A percentile compares a stretch with the other conserved stretches of the same genome.
Evolutionary conservation across 306 rosid species (phyloP).

Genomic region (Sindora glabra): DNA sequence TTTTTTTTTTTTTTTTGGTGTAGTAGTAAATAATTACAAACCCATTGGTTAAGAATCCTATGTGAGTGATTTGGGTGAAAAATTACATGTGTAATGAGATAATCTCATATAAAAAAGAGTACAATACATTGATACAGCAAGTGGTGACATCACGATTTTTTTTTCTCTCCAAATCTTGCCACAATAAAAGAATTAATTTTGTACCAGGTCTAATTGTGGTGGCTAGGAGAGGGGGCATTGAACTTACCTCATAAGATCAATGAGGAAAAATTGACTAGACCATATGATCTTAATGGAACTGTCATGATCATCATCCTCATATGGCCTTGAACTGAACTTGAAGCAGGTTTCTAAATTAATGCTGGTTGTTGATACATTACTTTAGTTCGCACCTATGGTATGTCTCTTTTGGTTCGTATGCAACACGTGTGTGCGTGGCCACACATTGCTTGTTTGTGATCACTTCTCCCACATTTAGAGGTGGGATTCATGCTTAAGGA

Average conservation of each 20-base stretch:
- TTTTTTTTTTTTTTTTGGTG: no score
- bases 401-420: conserved; percentile 20
- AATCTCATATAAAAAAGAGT: no score
- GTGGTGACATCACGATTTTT: neutral
- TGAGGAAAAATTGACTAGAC: conserved; percentile 27
- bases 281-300: conserved; percentile 22
- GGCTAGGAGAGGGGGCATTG: conserved; percentile 11
- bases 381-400: conserved; percentile 3
- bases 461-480: conserved; percentile 27
- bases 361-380: neutral
- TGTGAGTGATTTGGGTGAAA: no score
- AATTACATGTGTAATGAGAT: no score
- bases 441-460: conserved; percentile 12
- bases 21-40: no score
- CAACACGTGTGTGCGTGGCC: conserved; percentile 18
- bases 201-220: conserved; percentile 9
- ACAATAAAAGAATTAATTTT: conserved; percentile 1
- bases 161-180: conserved; percentile 15
- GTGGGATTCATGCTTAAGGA: conserved; percentile 20
- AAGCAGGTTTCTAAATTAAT: conserved; percentile 13
- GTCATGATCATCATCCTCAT: conserved; percentile 25
- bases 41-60: no score
- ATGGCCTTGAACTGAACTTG: conserved; percentile 11
- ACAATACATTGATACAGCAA: conserved; percentile 2
- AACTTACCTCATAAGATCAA: neutral